Base-by-base conservation (phyloP, 768 basidiomycete species). In the Naganishia kalamii region DNA sequence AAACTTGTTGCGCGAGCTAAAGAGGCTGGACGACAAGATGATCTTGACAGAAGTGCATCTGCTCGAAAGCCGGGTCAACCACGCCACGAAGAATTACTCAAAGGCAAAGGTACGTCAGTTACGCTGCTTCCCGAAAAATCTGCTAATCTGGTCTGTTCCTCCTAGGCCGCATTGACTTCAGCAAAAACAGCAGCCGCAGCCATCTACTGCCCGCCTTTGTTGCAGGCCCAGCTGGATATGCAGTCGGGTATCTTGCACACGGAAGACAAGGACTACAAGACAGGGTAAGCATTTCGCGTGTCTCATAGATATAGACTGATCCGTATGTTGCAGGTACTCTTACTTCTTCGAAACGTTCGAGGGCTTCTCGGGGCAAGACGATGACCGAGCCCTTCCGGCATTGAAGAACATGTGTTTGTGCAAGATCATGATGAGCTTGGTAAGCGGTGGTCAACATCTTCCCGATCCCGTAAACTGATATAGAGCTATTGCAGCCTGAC, bases 281-380 rank as follows among this genome's bases (percentile, higher is more conserved):
- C 94, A 0, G 94, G 87, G 23, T 79, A 25, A 35, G 74, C 68
- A 0, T 12, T 57, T 13, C 6, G 4, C n/a, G 13, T 54, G 19
- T 40, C 19, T 13, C 27, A 21, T 7, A 7, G 12, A 2, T 6
- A 12, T n/a, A 35, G n/a, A 52, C 13, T 35, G 30, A 6, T 30
- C 4, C 3, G 1, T 35, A 41, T 6, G 19, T 13, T 50, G 43
- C 63, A 72, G 71, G 27, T 96, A 96, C 78, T 92, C 90, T 0
- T 99, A 98, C 80, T 98, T 97, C 80, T 92, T 90, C 71, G 94
- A 98, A 79, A 87, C 92, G 2, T 97, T 98, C 69, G 96, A 99
- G 79, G 92, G 87, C 59, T 81, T 92, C 69, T 85, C 85, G 44
- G 77, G 85, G 1, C 88, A 91, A 64, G 92, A 88, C 21, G 87